phyloP scores from a whole-genome alignment of 2,329 filamentous ascomycete species.

The Aspergillus amoenus region DNA sequence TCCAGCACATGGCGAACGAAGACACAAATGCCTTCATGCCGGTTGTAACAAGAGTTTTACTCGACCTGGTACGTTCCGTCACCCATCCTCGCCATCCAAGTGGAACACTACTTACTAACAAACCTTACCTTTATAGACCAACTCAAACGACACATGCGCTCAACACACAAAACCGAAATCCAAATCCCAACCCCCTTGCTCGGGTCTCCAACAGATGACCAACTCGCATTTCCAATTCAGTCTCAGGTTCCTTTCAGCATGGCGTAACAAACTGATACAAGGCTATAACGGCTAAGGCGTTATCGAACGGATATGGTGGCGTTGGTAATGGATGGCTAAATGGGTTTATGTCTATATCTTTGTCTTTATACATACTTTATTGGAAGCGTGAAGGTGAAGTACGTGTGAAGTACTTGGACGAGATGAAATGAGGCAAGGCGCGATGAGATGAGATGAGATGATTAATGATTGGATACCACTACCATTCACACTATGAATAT shows the following conservation, averaged over 20 bases:
- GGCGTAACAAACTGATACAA: conserved; percentile 1
- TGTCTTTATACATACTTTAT: conserved; percentile 1
- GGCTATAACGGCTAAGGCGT: background rate
- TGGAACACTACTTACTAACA: background rate
- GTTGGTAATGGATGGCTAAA: background rate
- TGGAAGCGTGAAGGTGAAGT: background rate
- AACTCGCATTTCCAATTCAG: background rate
- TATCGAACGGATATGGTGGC: background rate
- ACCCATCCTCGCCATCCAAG: background rate
- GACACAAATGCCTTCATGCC: conserved; percentile 40
- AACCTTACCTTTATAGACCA: conserved; percentile 32
- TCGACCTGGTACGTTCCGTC: conserved; percentile 37
- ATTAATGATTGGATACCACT: conserved; percentile 2
- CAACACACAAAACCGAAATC: conserved; percentile 34
- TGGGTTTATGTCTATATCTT: conserved; percentile 8
- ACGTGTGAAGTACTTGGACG: background rate
- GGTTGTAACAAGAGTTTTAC: conserved; percentile 46
- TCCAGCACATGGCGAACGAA: conserved; percentile 41
- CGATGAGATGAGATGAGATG: background rate
- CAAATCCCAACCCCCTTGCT: background rate
- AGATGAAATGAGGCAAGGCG: background rate
- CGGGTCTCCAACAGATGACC: background rate
- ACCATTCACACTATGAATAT: background rate
- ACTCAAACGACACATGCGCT: conserved; percentile 41
- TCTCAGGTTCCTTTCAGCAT: background rate